Evolutionary conservation across 805 yeast species (phyloP).

Genomic region (Zygotorulaspora sp.): DNA sequence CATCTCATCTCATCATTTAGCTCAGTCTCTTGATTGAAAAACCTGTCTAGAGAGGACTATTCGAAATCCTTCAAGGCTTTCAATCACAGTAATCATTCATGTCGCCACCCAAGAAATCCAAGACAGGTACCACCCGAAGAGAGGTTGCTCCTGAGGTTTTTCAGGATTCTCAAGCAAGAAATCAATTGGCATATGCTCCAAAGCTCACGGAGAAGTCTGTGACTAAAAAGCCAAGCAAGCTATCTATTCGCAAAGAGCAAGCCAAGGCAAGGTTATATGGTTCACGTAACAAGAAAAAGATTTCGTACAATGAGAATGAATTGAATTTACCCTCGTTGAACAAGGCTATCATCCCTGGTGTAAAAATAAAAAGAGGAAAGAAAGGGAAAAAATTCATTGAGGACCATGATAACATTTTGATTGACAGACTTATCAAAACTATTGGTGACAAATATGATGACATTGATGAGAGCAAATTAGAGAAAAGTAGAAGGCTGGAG

Average conservation of each 20-base stretch:
- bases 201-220: slow-evolving; percentile 56
- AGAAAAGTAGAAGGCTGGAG: slow-evolving; percentile 82
- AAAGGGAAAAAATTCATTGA: slow-evolving; percentile 78
- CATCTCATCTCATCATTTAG: no score
- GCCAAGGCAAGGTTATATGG: slow-evolving; percentile 65
- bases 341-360: slow-evolving; percentile 82
- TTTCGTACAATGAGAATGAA: slow-evolving; percentile 65
- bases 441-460: slow-evolving; percentile 80
- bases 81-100: background rate
- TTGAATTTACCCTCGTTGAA: slow-evolving; percentile 75
- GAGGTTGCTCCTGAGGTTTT: slow-evolving; percentile 61
- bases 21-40: no score
- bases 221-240: slow-evolving; percentile 46
- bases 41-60: background rate
- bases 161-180: slow-evolving; percentile 64
- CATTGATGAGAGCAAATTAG: slow-evolving; percentile 81
- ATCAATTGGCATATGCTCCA: slow-evolving; percentile 50
- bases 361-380: slow-evolving; percentile 70
- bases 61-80: background rate
- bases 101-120: slow-evolving; percentile 11
- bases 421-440: slow-evolving; percentile 68
- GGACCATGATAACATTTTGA: slow-evolving; percentile 57
- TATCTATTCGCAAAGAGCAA: slow-evolving; percentile 60
- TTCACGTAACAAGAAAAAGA: slow-evolving; percentile 47
- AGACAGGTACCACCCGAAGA: slow-evolving; percentile 49